Evolutionary conservation across 768 basidiomycete genomes (phyloP), one percentile per base, ranked within the genome.

Genomic region (Gyrodon lividus): DNA sequence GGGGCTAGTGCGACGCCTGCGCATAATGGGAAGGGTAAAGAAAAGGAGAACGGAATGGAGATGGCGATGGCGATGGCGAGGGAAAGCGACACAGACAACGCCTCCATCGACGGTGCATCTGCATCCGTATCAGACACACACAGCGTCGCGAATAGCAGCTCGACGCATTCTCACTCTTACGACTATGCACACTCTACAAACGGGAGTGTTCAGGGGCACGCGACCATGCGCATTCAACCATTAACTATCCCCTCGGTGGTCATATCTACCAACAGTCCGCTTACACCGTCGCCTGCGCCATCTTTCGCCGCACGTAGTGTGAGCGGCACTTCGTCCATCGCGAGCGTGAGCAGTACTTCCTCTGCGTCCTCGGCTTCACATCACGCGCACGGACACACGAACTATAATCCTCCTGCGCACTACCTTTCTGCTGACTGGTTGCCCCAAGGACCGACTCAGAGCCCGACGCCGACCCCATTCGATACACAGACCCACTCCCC

Each of bases 381-480:
- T 2, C 38, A 43, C 30, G 5, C 37, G 45, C 52, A 50, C 40
- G 47, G 31, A 2, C 46, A 16, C 35, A 43, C 43, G 14, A 31
- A 48, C 38, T 47, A 54, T 30, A 44, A 54, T 10, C 48, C 48
- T 34, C 51, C 57, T 0, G 42, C 54, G 28, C 46, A 55, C 45
- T 64, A 58, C 46, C 66, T 70, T 23, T 68, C 66, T 5, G 54
- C 66, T 24, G 57, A 59, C 13, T 70, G 66, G 66, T 52, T 57
- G 5, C 59, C 56, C 6, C 63, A 62, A 2, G 48, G 39, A 14
- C 23, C n/a, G 1, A 22, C 20, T 1, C 53, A 55, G 34, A 46
- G 45, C 26, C 24, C 48, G 2, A 10, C 13, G 1, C 45, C 49
- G 24, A 6, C 46, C 8, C 49, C 37, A 17, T 34, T 52, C 26